Conservation (phyloP, 257 asterid genomes). For the Salvia splendens region DNA sequence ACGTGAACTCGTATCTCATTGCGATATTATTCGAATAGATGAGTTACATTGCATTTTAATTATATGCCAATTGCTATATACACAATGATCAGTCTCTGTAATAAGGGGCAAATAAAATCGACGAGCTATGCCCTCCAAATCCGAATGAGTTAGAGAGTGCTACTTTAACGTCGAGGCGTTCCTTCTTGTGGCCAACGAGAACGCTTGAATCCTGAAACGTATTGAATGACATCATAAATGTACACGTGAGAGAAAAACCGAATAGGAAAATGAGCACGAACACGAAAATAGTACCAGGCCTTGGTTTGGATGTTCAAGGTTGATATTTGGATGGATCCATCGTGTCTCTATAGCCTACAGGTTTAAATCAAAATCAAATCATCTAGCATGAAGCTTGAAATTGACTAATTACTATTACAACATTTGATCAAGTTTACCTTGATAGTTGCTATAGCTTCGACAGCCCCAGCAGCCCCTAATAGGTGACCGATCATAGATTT, state of each 20-base stretch:
- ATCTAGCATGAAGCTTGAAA: background rate
- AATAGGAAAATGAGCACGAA: background rate
- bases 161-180: conserved; percentile 38
- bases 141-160: conserved; percentile 56
- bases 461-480: conserved; percentile 55
- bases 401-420: background rate
- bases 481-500: conserved; percentile 57
- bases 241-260: background rate
- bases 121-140: conserved; percentile 50
- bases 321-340: conserved; percentile 58
- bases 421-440: conserved; percentile 37
- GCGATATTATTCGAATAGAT: no score
- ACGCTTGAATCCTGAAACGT: conserved; percentile 35
- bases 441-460: conserved; percentile 53
- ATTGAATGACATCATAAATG: background rate
- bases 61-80: background rate
- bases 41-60: no score
- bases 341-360: conserved; percentile 51
- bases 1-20: no score
- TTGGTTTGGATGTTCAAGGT: conserved; percentile 46
- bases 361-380: background rate
- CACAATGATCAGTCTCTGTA: conserved; percentile 10
- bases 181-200: conserved; percentile 42
- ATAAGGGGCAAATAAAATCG: conserved; percentile 45
- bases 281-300: conserved; percentile 40